Percentiles rank a stretch among this genome's conserved stretches.
Conservation (phyloP, 805 yeast species). For the Pichia phayaonensis region DNA sequence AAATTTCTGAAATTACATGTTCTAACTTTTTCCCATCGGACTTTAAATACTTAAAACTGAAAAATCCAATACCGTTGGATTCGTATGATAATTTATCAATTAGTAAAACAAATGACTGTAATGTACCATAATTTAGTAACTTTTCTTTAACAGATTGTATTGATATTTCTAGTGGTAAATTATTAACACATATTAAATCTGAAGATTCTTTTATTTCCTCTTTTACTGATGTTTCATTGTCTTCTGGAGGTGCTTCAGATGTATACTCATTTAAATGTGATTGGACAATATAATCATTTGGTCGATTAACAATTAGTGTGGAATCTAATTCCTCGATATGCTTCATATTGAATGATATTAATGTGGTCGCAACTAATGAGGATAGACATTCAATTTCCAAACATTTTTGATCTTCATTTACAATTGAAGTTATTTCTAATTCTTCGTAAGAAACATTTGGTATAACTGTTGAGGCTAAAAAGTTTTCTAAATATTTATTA, state of each 20-base stretch:
- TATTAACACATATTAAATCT: constrained; percentile 25
- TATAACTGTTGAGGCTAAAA: constrained; percentile 36
- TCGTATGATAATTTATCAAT: constrained; percentile 41
- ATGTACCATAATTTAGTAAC: constrained; percentile 33
- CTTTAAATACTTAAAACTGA: constrained; percentile 30
- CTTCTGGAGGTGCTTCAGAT: constrained; percentile 21
- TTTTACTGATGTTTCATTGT: constrained; percentile 22
- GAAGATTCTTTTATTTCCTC: constrained; percentile 21
- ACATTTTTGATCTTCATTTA: constrained; percentile 23
- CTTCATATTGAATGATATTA: constrained; percentile 36
- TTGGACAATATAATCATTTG: constrained; percentile 33
- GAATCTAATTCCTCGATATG: constrained; percentile 27
- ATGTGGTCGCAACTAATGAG: constrained; percentile 47
- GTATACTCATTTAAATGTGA: not conserved
- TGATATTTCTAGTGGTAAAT: constrained; percentile 36
- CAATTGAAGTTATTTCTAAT: constrained; percentile 23
- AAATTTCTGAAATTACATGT: constrained; percentile 28
- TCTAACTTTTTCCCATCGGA: constrained; percentile 8
- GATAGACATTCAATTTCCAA: constrained; percentile 47
- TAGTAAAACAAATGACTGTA: constrained; percentile 36
- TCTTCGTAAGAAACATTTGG: constrained; percentile 31
- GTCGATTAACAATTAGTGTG: constrained; percentile 32
- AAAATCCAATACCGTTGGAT: constrained; percentile 54
- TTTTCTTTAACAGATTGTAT: constrained; percentile 38
- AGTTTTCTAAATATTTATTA: constrained; percentile 38